These are phyloP conservation scores for Leccinellum luteum DNA, from an alignment of 768 basidiomycete genomes.

Conservation along the genomic window DNA sequence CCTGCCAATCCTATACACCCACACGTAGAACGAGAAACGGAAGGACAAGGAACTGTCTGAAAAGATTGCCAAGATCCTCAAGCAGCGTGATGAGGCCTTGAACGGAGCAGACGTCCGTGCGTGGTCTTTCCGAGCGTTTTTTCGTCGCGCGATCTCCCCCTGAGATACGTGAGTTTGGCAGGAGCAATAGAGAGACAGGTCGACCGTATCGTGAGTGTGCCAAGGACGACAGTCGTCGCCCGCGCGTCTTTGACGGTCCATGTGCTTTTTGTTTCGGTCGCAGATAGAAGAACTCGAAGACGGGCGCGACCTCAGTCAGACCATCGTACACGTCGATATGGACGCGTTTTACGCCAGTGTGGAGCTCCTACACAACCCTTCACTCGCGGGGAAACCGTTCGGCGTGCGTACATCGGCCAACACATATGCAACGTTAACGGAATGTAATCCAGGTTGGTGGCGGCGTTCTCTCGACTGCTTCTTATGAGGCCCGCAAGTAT, in stretches of 20 bases:
- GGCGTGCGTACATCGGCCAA: conserved; percentile 44
- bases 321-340: conserved; percentile 93
- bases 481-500: conserved; percentile 88
- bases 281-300: conserved; percentile 69
- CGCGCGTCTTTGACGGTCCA: background rate
- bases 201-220: conserved; percentile 64
- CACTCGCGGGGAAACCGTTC: conserved; percentile 69
- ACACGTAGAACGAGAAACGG: conserved; percentile 75
- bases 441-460: conserved; percentile 57
- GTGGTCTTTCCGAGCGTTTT: conserved; percentile 20
- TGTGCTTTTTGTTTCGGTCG: background rate
- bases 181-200: conserved; percentile 61
- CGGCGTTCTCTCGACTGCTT: conserved; percentile 85
- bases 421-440: conserved; percentile 2
- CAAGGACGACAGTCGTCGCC: background rate
- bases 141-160: background rate
- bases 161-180: conserved; percentile 16
- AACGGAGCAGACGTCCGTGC: conserved; percentile 56
- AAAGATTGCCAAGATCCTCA: conserved; percentile 68
- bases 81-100: conserved; percentile 56
- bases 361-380: conserved; percentile 64
- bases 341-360: conserved; percentile 90
- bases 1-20: background rate
- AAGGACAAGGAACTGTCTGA: conserved; percentile 84
- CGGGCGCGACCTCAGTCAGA: conserved; percentile 74